Base-by-base conservation (phyloP, 2,329 filamentous ascomycete genomes). In the Macrophomina phaseolina region DNA sequence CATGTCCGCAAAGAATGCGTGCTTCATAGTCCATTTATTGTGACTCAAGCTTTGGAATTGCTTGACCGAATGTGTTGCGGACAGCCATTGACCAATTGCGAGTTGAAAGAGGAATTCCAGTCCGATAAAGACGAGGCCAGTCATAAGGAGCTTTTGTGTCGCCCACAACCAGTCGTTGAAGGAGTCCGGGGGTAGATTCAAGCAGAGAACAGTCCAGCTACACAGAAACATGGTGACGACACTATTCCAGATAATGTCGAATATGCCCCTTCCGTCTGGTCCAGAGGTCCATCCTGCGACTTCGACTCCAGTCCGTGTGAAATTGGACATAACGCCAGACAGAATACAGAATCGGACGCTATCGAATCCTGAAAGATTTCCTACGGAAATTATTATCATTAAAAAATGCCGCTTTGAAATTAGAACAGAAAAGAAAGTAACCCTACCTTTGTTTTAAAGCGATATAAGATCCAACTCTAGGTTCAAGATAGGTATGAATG, bases 1-100 rank as follows among this genome's bases (percentile, higher is more conserved):
- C 74, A 79, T 80, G 58, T 81, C 77, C 3, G 75, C 79, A 64
- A 76, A 80, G 68, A 82, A 82, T 1, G 75, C 79, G 63, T 82
- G 76, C 9, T 64, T 75, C 55, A 80, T 70, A 0, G 77, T 81
- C 81, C 81, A 83, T 3, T 74, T 52, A 16, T 62, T 48, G 9
- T 58, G 52, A 2, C 67, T 60, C 14, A 60, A 58, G 4, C 30
- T 60, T 18, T 58, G 55, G 36, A 73, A 72, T 23, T 70, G 40
- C 38, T 53, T 51, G 9, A 67, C 60, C 18, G 60, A 64, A n/a
- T 30, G 5, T 9, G 18, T 12, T 34, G 55, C 55, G 4, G 34
- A 40, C 14, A 52, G 18, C 12, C 42, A 64, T 46, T 64, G 42
- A 0, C 77, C 78, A 0, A 77, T 38, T 0, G 79, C 77, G 8